Evolutionary conservation across 148 eudicot genomes (phyloP), one percentile per base, ranked within the genome.

Genomic region (Spergularia marina): DNA sequence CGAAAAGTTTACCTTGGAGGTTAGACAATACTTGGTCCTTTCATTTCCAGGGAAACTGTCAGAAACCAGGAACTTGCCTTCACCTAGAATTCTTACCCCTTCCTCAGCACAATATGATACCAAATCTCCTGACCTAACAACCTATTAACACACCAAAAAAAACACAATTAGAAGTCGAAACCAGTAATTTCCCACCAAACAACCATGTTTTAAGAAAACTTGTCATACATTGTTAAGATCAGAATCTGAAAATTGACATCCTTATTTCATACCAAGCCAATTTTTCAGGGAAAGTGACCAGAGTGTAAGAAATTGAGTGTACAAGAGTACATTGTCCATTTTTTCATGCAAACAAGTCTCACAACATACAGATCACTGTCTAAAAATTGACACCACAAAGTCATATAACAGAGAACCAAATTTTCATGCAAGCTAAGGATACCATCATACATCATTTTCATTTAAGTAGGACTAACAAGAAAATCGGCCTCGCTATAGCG

Each of bases 41-140:
- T 95, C 99, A 79, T 95, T 95, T 61, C 99, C 99, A n/a, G 97
- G 99, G 75, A 95, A 95, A 82, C 99, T 95, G 84, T 95, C 99
- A 68, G 99, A 90, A 65, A 89, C 96, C 74, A 95, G 85, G 78
- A 92, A 92, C 72, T 90, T 85, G 17, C 99, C 99, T 86, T 95
- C 91, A 58, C 96, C 99, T 51, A 95, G 87, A 77, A 95, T 81
- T 74, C 99, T 89, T 66, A 95, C 99, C 57, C 97, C 99, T 91
- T 95, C 99, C 79, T 95, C 99, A 40, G 99, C 99, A 82, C 87
- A 82, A 73, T 95, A 95, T 34, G 99, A 95, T 68, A 95, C 84
- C 82, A 95, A 85, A 87, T 95, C 99, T 53, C 99, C 99, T 2
- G 99, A 95, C 81, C 99, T 91, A 51, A 92, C 97, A 78, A 92